Conservation (phyloP, 805 yeast genomes). For the Priceomyces fermenticarens region DNA sequence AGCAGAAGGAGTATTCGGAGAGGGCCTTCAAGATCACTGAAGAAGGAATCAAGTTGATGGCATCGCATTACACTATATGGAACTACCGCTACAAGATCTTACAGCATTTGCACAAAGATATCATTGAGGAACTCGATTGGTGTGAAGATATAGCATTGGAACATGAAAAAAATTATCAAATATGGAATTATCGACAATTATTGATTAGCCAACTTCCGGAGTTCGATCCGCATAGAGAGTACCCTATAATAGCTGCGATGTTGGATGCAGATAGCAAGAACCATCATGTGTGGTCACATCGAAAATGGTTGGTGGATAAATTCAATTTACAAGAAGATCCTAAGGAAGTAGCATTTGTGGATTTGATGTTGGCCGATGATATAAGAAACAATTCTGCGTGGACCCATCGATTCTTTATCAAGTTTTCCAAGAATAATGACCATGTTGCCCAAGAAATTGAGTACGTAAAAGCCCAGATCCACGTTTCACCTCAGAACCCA, state of each 20-base stretch:
- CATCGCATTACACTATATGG: constrained; percentile 95
- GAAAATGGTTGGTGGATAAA: constrained; percentile 73
- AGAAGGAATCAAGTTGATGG: constrained; percentile 60
- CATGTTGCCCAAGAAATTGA: constrained; percentile 45
- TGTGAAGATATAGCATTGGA: constrained; percentile 69
- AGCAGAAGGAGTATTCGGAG: constrained; percentile 57
- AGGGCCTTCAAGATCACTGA: constrained; percentile 70
- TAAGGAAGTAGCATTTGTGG: constrained; percentile 53
- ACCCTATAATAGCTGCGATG: constrained; percentile 63
- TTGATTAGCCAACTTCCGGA: constrained; percentile 42
- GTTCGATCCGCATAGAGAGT: constrained; percentile 53
- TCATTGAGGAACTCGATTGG: constrained; percentile 70
- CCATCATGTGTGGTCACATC: constrained; percentile 94
- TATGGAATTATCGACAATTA: constrained; percentile 90
- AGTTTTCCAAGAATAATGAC: constrained; percentile 20
- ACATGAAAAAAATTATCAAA: constrained; percentile 89
- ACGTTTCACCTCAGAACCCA: constrained; percentile 71
- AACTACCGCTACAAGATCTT: constrained; percentile 59
- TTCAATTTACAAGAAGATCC: constrained; percentile 45
- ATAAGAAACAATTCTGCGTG: constrained; percentile 90
- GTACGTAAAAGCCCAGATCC: constrained; percentile 49
- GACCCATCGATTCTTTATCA: constrained; percentile 75
- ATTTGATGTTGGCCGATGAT: constrained; percentile 52
- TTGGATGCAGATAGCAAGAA: constrained; percentile 79
- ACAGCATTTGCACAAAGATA: constrained; percentile 29